Evolutionary conservation across 139 green algal species (phyloP).

Genomic region (Gonium pectorale): DNA sequence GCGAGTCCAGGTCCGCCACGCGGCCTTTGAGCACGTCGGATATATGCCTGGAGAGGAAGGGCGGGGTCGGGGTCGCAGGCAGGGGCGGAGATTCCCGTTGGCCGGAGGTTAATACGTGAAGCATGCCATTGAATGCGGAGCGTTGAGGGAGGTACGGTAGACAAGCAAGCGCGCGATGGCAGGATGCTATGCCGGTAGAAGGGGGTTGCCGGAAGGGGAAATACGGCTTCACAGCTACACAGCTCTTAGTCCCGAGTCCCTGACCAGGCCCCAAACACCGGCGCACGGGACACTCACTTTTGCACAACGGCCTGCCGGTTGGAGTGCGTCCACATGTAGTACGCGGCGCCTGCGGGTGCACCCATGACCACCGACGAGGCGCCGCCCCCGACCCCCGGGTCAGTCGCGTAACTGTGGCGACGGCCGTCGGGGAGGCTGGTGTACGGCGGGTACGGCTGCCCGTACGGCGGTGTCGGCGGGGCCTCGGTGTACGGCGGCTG

Average conservation of each 20-base stretch:
- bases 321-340: slow-evolving; percentile 37
- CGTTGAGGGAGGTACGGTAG: too few relatives aligned
- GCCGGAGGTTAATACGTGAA: too few relatives aligned
- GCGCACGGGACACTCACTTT: not conserved
- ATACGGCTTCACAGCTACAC: too few relatives aligned
- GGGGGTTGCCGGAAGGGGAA: too few relatives aligned
- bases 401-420: not conserved
- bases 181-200: too few relatives aligned
- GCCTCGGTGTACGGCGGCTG: not conserved
- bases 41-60: slow-evolving; percentile 7
- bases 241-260: too few relatives aligned
- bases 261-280: too few relatives aligned
- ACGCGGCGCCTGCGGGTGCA: not conserved
- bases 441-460: not conserved
- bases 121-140: too few relatives aligned
- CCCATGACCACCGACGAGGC: not conserved
- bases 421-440: not conserved
- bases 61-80: not conserved
- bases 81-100: not conserved
- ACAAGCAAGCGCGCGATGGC: too few relatives aligned
- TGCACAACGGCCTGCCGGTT: slow-evolving; percentile 32
- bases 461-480: not conserved
- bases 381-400: not conserved
- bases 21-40: slow-evolving; percentile 4
- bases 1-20: slow-evolving; percentile 2